A percentile compares a stretch with the other conserved stretches of the same genome.
Evolutionary conservation across 768 basidiomycete species (phyloP).

Genomic region (Hericium erinaceus): DNA sequence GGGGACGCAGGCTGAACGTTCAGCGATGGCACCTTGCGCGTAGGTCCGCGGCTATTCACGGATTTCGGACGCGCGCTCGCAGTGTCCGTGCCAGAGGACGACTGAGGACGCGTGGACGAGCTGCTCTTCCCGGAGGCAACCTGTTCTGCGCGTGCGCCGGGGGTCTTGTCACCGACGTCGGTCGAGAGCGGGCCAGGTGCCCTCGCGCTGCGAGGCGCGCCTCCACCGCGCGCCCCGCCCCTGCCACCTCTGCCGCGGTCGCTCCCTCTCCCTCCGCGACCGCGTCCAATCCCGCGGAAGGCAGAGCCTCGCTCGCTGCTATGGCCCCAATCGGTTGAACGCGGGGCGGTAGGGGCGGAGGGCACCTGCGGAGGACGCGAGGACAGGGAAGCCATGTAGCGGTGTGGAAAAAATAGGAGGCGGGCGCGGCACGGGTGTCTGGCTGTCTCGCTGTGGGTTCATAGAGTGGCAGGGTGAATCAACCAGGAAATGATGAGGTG

Average conservation of each 20-base stretch:
- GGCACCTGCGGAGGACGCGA: conserved; percentile 12
- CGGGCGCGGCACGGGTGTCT: not conserved
- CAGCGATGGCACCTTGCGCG: conserved; percentile 8
- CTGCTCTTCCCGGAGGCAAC: not conserved
- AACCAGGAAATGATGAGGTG: not conserved
- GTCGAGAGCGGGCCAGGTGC: conserved; percentile 20
- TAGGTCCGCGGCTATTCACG: conserved; percentile 1
- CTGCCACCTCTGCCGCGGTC: conserved; percentile 21
- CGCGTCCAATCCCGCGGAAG: conserved; percentile 34
- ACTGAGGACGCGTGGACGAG: not conserved
- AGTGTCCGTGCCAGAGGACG: not conserved
- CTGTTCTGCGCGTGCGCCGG: not conserved
- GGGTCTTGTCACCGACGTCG: no score
- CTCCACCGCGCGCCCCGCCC: conserved; percentile 22
- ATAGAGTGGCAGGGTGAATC: not conserved
- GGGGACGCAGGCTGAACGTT: conserved; percentile 13
- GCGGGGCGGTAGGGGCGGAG: conserved; percentile 23
- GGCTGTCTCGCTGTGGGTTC: not conserved
- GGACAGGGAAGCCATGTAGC: conserved; percentile 35
- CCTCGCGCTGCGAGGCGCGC: conserved; percentile 22
- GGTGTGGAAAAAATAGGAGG: not conserved
- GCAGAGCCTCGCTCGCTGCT: conserved; percentile 39
- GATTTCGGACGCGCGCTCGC: conserved; percentile 3
- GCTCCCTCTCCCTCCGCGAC: conserved; percentile 11
- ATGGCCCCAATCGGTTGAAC: conserved; percentile 34